Evolutionary conservation across 371 early-diverging fungal genomes (phyloP).

Genomic region (Furculomyces boomerangus): DNA sequence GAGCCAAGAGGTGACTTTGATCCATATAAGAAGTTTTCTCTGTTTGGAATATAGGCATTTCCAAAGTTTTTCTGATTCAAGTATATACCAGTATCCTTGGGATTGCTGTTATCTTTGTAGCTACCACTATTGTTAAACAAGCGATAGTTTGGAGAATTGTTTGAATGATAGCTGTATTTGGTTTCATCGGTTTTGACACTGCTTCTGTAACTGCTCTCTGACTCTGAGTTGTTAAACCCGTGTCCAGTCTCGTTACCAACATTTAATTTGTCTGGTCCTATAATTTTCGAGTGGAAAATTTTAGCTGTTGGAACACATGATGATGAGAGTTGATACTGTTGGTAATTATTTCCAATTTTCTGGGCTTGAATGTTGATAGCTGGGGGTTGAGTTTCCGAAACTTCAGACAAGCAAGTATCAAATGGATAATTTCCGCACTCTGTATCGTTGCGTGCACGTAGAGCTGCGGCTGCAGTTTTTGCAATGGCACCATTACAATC

Average conservation of each 20-base stretch:
- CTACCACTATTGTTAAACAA: neutral
- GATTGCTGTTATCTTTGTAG: neutral
- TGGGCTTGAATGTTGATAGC: neutral
- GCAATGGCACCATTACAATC: slow-evolving; percentile 20
- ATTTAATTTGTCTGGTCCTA: neutral
- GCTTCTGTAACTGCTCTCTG: neutral
- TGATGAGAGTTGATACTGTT: neutral
- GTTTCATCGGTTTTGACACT: neutral
- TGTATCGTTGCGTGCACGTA: neutral
- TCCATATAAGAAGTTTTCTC: neutral
- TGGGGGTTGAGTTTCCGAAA: neutral
- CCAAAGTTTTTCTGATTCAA: neutral
- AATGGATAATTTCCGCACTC: too few relatives aligned
- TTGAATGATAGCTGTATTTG: neutral
- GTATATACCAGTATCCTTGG: neutral
- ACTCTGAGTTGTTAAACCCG: neutral
- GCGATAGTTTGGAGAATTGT: neutral
- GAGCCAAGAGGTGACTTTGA: neutral
- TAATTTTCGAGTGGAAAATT: neutral
- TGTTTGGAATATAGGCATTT: neutral
- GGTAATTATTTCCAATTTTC: neutral
- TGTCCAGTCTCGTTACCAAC: neutral
- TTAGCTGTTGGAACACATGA: neutral
- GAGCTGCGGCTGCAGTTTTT: slow-evolving; percentile 18
- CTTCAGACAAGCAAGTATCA: too few relatives aligned